Percentiles rank a stretch among this genome's conserved stretches.
These are phyloP conservation scores for Eucalyptus tenuipes DNA, from an alignment of 345 rosid genomes.

Conservation along the genomic window DNA sequence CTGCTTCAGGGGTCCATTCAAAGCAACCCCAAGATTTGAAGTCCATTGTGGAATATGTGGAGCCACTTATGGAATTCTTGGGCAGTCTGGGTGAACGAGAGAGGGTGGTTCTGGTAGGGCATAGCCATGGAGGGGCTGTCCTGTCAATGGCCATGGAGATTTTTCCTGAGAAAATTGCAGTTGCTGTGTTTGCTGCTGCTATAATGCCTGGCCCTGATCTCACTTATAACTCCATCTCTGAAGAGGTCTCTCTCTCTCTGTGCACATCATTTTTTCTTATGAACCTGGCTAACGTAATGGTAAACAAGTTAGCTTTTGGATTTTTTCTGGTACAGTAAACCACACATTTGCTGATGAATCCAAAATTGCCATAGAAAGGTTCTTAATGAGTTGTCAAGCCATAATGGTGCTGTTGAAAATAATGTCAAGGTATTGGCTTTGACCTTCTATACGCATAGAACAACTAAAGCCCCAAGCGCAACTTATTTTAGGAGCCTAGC, in stretches of 20 bases:
- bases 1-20: constrained; percentile 7
- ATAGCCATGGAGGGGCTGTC: constrained; percentile 17
- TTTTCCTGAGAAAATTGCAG: constrained; percentile 10
- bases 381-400: not conserved
- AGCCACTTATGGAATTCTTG: constrained; percentile 16
- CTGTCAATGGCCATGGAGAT: constrained; percentile 20
- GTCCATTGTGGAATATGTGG: not conserved
- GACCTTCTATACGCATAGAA: no score
- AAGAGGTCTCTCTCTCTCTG: constrained; percentile 7
- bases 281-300: not conserved
- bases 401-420: no score
- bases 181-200: constrained; percentile 16
- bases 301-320: not conserved
- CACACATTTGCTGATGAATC: not conserved
- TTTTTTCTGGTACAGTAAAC: not conserved
- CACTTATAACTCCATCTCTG: not conserved
- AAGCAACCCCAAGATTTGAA: constrained; percentile 2
- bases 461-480: no score
- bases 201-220: constrained; percentile 5
- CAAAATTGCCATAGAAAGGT: not conserved
- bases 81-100: constrained; percentile 1
- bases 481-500: no score
- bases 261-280: not conserved
- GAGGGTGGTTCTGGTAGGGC: constrained; percentile 24
- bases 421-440: no score